phyloP scores from a whole-genome alignment of 2,329 filamentous ascomycete species.

The Sarocladium brachiariae region DNA sequence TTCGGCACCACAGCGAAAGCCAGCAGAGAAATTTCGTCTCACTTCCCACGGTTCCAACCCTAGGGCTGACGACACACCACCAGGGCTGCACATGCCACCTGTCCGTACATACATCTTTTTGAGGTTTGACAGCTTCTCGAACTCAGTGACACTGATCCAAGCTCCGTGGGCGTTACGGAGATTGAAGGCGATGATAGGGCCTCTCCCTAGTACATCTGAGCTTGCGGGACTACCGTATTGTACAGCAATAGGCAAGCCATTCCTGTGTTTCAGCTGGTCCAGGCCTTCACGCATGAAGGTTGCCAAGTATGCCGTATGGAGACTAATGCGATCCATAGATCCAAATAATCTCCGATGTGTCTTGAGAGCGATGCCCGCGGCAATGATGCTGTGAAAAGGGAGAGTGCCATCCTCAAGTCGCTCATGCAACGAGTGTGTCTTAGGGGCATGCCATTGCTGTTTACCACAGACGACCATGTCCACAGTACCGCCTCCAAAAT shows the following conservation, averaged over 20 bases:
- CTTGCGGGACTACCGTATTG: conserved; percentile 40
- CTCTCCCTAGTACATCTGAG: conserved; percentile 36
- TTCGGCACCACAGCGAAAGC: conserved; percentile 76
- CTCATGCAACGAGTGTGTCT: conserved; percentile 66
- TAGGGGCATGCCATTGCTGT: conserved; percentile 77
- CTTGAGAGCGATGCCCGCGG: conserved; percentile 66
- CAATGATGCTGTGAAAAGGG: conserved; percentile 84
- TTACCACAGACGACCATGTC: conserved; percentile 77
- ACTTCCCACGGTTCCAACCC: conserved; percentile 73
- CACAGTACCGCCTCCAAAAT: conserved; percentile 93
- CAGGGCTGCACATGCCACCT: conserved; percentile 87
- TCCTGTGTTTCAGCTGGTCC: conserved; percentile 56
- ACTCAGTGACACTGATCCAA: conserved; percentile 75
- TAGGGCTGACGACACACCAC: conserved; percentile 71
- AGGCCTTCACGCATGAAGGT: conserved; percentile 53
- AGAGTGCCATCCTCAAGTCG: conserved; percentile 86
- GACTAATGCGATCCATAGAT: conserved; percentile 61
- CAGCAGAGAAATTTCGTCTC: conserved; percentile 74
- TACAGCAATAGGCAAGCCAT: conserved; percentile 56
- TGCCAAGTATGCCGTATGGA: conserved; percentile 63
- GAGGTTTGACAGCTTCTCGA: conserved; percentile 77
- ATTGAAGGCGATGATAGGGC: conserved; percentile 82
- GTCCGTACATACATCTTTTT: conserved; percentile 80
- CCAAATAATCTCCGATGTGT: conserved; percentile 64
- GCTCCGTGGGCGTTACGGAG: conserved; percentile 59